Evolutionary conservation across 345 rosid species (phyloP).

Genomic region (Populus alba): DNA sequence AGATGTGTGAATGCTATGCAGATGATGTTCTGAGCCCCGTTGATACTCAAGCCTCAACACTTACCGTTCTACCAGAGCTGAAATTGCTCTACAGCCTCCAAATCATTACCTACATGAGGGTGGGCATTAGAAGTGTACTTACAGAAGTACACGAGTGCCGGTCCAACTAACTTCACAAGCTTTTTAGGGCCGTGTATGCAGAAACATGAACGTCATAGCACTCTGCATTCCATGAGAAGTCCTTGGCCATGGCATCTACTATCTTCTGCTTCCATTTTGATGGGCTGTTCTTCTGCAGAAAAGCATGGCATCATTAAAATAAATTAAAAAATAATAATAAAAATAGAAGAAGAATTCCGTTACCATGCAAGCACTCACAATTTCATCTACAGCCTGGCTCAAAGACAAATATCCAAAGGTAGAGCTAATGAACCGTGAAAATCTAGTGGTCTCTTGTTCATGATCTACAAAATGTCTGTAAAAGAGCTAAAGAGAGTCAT

Average conservation of each 20-base stretch:
- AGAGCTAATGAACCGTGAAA: conserved; percentile 40
- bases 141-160: neutral
- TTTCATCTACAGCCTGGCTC: conserved; percentile 55
- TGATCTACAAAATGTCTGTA: conserved; percentile 36
- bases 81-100: neutral
- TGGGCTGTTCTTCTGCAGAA: conserved; percentile 40
- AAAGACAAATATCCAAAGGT: conserved; percentile 50
- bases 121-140: no score
- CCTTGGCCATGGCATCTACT: conserved; percentile 51
- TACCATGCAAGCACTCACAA: conserved; percentile 36
- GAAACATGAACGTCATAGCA: conserved; percentile 58
- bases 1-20: neutral
- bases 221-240: conserved; percentile 66
- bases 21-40: neutral
- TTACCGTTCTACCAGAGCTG: neutral
- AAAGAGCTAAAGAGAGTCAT: neutral
- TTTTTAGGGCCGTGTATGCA: conserved; percentile 50
- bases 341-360: neutral
- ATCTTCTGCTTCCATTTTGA: conserved; percentile 49
- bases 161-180: conserved; percentile 32
- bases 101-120: neutral
- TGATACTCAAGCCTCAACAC: no score
- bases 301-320: neutral
- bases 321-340: neutral
- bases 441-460: conserved; percentile 31